Evolutionary conservation across 2,329 filamentous ascomycete species (phyloP).

Genomic region (Coccinonectria pachysandricola): DNA sequence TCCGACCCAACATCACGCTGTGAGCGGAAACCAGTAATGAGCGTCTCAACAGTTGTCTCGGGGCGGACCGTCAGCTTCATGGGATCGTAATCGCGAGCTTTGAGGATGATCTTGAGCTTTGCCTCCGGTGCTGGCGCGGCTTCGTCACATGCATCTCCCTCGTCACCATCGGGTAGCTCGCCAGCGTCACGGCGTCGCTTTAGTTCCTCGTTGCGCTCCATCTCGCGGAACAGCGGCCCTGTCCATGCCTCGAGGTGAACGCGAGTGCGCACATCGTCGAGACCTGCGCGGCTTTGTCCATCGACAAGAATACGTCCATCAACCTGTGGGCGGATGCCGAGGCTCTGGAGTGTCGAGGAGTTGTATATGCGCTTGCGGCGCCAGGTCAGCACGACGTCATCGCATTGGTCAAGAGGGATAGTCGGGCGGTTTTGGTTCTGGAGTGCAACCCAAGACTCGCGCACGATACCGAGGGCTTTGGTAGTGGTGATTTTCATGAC

Average conservation of each 20-base stretch:
- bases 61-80: slow-evolving; percentile 41
- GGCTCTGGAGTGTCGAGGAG: slow-evolving; percentile 58
- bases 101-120: slow-evolving; percentile 42
- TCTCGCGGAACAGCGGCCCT: slow-evolving; percentile 43
- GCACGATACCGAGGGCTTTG: slow-evolving; percentile 57
- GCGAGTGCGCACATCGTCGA: slow-evolving; percentile 39
- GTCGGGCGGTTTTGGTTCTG: slow-evolving; percentile 36
- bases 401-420: slow-evolving; percentile 31
- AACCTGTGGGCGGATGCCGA: slow-evolving; percentile 46
- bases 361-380: slow-evolving; percentile 62
- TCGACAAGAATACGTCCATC: slow-evolving; percentile 32
- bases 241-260: slow-evolving; percentile 76
- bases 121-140: slow-evolving; percentile 18
- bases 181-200: slow-evolving; percentile 33
- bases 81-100: slow-evolving; percentile 38
- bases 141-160: slow-evolving; percentile 24
- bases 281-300: slow-evolving; percentile 29
- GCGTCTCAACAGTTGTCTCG: slow-evolving; percentile 49
- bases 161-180: slow-evolving; percentile 28
- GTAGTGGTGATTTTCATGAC: slow-evolving; percentile 52
- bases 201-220: slow-evolving; percentile 38
- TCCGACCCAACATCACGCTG: slow-evolving; percentile 39
- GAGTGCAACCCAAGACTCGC: slow-evolving; percentile 56
- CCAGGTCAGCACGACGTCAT: slow-evolving; percentile 68
- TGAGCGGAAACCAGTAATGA: slow-evolving; percentile 52